phyloP scores from a whole-genome alignment of 2,329 filamentous ascomycete species.

The Alternaria solani region DNA sequence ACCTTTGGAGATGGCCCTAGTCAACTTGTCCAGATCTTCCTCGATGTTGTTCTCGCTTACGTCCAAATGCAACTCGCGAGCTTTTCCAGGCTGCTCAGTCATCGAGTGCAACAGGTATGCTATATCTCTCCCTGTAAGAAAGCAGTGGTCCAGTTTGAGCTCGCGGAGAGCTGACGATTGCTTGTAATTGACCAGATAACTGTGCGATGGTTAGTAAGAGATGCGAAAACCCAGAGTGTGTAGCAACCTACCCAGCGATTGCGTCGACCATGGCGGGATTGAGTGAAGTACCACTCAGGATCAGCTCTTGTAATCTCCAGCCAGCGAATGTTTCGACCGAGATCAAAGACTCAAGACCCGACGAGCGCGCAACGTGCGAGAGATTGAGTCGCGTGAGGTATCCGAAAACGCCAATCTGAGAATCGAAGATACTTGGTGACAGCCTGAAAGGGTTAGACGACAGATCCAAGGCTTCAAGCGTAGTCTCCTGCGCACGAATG shows the following conservation, averaged over 20 bases:
- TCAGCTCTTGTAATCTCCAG: constrained; percentile 72
- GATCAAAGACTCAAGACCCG: constrained; percentile 69
- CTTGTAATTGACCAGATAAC: constrained; percentile 68
- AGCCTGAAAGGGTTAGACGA: constrained; percentile 72
- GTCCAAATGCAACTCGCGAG: constrained; percentile 69
- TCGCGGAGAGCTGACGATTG: constrained; percentile 67
- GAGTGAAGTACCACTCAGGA: constrained; percentile 68
- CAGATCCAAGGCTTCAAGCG: constrained; percentile 71
- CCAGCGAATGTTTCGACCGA: constrained; percentile 70
- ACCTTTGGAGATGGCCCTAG: constrained; percentile 60
- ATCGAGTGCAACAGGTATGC: constrained; percentile 71
- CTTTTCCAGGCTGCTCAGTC: constrained; percentile 58
- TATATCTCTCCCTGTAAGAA: constrained; percentile 69
- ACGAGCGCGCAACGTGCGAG: constrained; percentile 70
- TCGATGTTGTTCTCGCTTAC: constrained; percentile 70
- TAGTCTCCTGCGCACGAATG: constrained; percentile 70
- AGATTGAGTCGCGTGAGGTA: constrained; percentile 72
- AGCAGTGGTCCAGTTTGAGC: constrained; percentile 72
- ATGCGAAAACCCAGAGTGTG: neutral
- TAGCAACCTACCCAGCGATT: constrained; percentile 55
- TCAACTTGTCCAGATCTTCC: constrained; percentile 60
- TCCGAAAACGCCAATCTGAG: constrained; percentile 71
- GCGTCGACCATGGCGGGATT: constrained; percentile 72
- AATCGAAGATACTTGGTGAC: constrained; percentile 69
- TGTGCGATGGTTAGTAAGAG: constrained; percentile 49